Conservation (phyloP, 306 rosid species). For the Castanea sativa region DNA sequence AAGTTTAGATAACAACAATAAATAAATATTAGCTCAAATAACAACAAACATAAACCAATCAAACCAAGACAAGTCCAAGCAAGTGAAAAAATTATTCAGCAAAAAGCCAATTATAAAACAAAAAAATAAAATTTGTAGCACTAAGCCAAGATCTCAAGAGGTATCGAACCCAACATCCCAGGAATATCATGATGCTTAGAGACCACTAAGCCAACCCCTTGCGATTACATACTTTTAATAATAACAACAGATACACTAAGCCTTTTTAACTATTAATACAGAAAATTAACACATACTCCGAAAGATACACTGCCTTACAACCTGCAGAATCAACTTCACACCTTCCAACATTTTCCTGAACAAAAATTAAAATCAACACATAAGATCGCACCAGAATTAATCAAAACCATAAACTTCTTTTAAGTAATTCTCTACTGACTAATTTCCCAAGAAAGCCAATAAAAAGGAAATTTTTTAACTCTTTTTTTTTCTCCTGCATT, state of each 20-base stretch:
- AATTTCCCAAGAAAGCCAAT: neutral
- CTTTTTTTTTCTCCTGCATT: neutral
- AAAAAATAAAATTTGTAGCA: too few relatives aligned
- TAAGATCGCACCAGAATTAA: neutral
- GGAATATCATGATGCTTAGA: too few relatives aligned
- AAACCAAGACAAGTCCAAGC: too few relatives aligned
- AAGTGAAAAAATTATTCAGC: too few relatives aligned
- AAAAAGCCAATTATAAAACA: too few relatives aligned
- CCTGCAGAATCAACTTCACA: slow-evolving; percentile 78
- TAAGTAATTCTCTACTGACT: neutral
- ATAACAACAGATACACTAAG: neutral
- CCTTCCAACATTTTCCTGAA: slow-evolving; percentile 71
- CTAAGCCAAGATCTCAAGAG: too few relatives aligned
- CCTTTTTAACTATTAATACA: neutral
- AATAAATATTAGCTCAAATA: too few relatives aligned
- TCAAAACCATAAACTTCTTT: neutral
- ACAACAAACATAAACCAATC: too few relatives aligned
- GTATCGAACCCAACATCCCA: too few relatives aligned
- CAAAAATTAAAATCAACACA: neutral
- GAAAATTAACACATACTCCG: slow-evolving; percentile 59
- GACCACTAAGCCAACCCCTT: too few relatives aligned
- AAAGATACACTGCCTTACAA: slow-evolving; percentile 71
- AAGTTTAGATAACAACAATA: too few relatives aligned
- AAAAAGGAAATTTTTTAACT: neutral
- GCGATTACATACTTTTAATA: neutral